Evolutionary conservation across 495 filamentous ascomycete genomes (phyloP), one percentile per base, ranked within the genome.

Genomic region (Glarea lozoyensis): DNA sequence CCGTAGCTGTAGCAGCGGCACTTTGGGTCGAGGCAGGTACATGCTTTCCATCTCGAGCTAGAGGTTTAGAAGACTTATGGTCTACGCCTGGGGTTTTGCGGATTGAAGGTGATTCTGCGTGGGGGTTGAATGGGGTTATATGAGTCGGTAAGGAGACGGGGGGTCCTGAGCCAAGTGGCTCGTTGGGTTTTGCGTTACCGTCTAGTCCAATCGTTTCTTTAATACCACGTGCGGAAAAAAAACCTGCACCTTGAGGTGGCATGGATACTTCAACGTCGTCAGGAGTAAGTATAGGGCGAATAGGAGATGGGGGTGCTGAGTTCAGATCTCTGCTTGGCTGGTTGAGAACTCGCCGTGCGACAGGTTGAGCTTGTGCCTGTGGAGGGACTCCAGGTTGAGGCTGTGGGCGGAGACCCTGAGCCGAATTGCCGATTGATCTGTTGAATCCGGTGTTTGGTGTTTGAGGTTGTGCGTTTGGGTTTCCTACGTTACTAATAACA

Each of bases 61-160:
- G 24, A 3, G 55, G 55, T 33, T 52, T 53, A 0, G 48, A 52
- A 31, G 21, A 21, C 30, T 36, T 49, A 22, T 92, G 85, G 49
- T 94, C 87, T 35, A 96, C 72, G n/a, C 88, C 88, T 0, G 83
- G 80, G 2, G 89, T 94, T 54, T 90, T 88, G 22, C 85, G 80
- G 45, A 94, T 90, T 0, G 86, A 88, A 0, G 88, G 86, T 47
- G 83, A 88, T 50, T 94, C 87, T 3, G 78, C 70, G 42, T 81
- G 76, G 2, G 87, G 87, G 55, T 96, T 85, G 61, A 94, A 96
- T 37, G 67, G 65, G 3, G 75, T 59, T 25, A 65, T 59, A 7
- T 60, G 61, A 6, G 52, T 42, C 10, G 76, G 67, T 4, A 62
- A 40, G 3, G 68, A 61, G 2, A 58, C 58, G 10, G 53, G 56